Evolutionary conservation across 2,329 filamentous ascomycete genomes (phyloP), one percentile per base, ranked within the genome.

Genomic region (Calonectria naviculata): DNA sequence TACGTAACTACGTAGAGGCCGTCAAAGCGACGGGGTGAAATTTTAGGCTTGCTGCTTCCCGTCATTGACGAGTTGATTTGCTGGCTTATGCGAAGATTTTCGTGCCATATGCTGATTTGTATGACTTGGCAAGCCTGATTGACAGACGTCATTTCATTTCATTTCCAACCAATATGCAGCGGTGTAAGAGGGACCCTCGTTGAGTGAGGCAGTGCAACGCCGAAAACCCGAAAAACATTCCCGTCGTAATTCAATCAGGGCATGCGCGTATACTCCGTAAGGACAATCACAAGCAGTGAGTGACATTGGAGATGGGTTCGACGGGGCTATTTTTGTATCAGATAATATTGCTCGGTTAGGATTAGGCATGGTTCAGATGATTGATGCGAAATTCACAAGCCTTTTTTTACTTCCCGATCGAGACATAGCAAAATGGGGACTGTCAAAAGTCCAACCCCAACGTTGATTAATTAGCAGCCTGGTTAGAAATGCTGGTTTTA

Each of bases 141-240:
- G 12, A 58, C 34, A 38, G 52, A 58, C 52, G 52, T 38, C 52
- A 58, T 38, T 38, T 38, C 21, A 38, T 44, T 41, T n/a, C n/a
- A n/a, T n/a, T 65, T 54, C 34, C n/a, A 52, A 56, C 63, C 34
- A 38, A 58, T 58, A 19, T n/a, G 26, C 17, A 42, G 63, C 63
- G 46, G 46, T 49, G 46, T 49, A 49, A 44, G 26, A 46, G 21
- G 29, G 28, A n/a, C 21, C 21, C 52, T 34, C 52, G 29, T 61
- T 49, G 52, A 52, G 36, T 24, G 52, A 67, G 65, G 54, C 52
- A 49, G 42, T 60, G 65, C 65, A 67, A 34, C 61, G 31, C 49
- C 52, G 49, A 19, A 42, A 41, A 61, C 9, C 41, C 49, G 38
- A 31, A n/a, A 42, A 38, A 15, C 21, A 58, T 60, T 60, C 19